These are phyloP conservation scores for Penicillium steckii DNA, from an alignment of 495 filamentous ascomycete genomes.

Conservation along the genomic window DNA sequence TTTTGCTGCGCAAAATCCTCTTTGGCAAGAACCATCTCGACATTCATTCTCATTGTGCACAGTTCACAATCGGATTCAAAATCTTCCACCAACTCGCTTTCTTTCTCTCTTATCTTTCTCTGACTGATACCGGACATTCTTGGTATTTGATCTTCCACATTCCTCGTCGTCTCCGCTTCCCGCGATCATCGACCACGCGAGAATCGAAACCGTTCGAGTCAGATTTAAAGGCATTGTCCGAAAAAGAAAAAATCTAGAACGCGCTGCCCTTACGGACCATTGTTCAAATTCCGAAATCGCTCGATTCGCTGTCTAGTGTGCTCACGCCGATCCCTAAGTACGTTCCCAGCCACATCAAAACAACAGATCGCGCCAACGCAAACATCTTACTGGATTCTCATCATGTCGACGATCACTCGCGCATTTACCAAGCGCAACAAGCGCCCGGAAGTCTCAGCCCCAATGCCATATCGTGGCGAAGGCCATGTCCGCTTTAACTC, in stretches of 20 bases:
- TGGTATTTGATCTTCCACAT: conserved; percentile 26
- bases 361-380: too few species aligned
- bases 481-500: conserved; percentile 46
- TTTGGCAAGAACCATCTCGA: conserved; percentile 3
- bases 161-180: conserved; percentile 28
- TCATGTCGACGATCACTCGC: conserved; percentile 54
- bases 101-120: neutral
- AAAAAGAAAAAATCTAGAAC: conserved; percentile 3
- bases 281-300: neutral
- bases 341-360: too few species aligned
- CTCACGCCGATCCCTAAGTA: too few species aligned
- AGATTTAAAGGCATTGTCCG: conserved; percentile 11
- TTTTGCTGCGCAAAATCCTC: conserved; percentile 32
- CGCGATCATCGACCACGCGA: conserved; percentile 36
- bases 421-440: conserved; percentile 65
- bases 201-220: conserved; percentile 8
- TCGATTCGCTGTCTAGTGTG: too few species aligned
- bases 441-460: conserved; percentile 47
- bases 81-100: neutral
- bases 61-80: conserved; percentile 11
- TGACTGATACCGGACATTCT: conserved; percentile 37
- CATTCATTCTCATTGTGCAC: conserved; percentile 24
- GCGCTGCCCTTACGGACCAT: neutral
- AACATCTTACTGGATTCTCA: conserved; percentile 11
- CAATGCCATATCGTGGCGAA: conserved; percentile 48